Conservation (phyloP, 306 rosid species). For the Spatholobus suberectus region DNA sequence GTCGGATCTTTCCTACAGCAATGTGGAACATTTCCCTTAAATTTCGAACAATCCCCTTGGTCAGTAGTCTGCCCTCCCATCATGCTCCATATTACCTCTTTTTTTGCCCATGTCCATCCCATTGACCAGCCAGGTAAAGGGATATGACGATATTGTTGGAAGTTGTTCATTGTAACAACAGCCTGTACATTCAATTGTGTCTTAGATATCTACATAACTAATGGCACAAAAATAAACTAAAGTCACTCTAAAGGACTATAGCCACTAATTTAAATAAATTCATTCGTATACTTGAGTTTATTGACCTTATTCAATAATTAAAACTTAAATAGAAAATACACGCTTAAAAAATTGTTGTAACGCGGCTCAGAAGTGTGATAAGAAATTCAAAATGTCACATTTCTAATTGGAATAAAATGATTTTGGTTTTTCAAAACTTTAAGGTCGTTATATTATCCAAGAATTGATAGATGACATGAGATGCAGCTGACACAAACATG, state of each 20-base stretch:
- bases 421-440: neutral
- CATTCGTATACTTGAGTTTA: neutral
- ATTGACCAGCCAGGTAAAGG: conserved; percentile 82
- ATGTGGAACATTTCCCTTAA: conserved; percentile 64
- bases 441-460: neutral
- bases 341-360: neutral
- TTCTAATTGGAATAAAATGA: conserved; percentile 11
- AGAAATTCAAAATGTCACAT: neutral
- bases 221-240: conserved; percentile 10
- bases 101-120: conserved; percentile 90
- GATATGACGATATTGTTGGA: conserved; percentile 85
- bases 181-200: conserved; percentile 60
- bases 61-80: conserved; percentile 83
- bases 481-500: conserved; percentile 24
- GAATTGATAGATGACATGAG: neutral
- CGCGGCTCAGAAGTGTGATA: neutral
- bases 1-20: conserved; percentile 78
- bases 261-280: neutral
- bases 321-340: neutral
- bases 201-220: conserved; percentile 30
- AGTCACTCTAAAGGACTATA: conserved; percentile 15
- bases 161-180: conserved; percentile 74
- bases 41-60: conserved; percentile 91
- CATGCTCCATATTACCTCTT: conserved; percentile 90
- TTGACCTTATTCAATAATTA: neutral